Evolutionary conservation across 768 basidiomycete species (phyloP).

Genomic region (Sarcodon sp.): DNA sequence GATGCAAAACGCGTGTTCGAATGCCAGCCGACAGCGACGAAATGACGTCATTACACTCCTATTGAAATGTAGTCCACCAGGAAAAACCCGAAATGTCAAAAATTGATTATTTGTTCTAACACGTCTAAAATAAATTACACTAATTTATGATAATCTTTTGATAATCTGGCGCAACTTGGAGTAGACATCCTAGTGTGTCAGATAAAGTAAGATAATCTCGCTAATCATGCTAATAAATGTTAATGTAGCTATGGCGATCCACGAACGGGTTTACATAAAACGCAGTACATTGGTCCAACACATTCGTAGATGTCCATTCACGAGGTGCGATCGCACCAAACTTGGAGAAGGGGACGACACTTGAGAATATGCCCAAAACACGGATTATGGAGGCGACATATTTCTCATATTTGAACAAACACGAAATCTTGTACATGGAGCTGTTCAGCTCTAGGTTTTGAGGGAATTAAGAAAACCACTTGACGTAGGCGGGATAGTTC

Average conservation of each 20-base stretch:
- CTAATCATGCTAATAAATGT: no score
- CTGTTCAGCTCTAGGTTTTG: background rate
- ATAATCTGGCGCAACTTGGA: no score
- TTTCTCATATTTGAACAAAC: background rate
- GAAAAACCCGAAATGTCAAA: no score
- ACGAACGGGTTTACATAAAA: conserved; percentile 20
- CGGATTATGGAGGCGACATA: conserved; percentile 3
- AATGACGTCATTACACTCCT: no score
- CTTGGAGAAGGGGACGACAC: conserved; percentile 3
- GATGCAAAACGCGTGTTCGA: no score
- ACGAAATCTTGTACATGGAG: background rate
- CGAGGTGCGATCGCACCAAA: conserved; percentile 5
- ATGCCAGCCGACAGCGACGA: no score
- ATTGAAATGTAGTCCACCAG: no score
- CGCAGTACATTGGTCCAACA: conserved; percentile 14
- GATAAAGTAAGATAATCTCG: no score
- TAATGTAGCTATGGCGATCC: conserved; percentile 15
- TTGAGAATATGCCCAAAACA: conserved; percentile 1
- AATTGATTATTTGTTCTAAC: no score
- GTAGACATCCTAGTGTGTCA: no score
- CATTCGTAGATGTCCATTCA: conserved; percentile 19
- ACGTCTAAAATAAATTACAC: no score
- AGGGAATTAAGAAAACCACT: conserved; percentile 11
- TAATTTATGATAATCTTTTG: no score
- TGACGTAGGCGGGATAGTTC: conserved; percentile 11